Base-by-base conservation (phyloP, 2,329 filamentous ascomycete genomes). In the Penicillium sp. region DNA sequence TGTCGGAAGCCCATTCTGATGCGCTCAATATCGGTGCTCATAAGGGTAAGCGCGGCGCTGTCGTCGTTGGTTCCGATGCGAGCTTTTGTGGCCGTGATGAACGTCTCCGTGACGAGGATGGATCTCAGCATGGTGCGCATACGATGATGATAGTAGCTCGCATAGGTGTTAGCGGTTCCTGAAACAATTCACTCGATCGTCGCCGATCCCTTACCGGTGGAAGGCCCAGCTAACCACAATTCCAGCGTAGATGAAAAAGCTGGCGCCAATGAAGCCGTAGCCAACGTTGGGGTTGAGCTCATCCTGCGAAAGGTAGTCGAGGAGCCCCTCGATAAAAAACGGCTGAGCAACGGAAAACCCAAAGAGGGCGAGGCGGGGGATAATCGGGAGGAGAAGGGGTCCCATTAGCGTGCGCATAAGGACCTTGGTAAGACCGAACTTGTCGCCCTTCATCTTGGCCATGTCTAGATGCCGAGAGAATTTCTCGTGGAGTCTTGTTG, bases 1-100 rank as follows among this genome's bases (percentile, higher is more conserved):
- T 65, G 45, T 56, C 48, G 22, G 37, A 60, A 13, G 28, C 57
- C 57, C 11, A 13, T 53, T 14, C 53, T 58, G 26, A 70, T 69
- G 11, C 63, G 60, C 33, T 80, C 79, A 13, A 83, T 74, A 74
- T n/a, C n/a, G n/a, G n/a, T n/a, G n/a, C n/a, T n/a, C n/a, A n/a
- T n/a, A n/a, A n/a, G n/a, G n/a, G n/a, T 25, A 75, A 37, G 35
- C 66, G 35, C 35, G 8, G 35, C 35, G 35, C 35, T 37, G 35
- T 37, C 35, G 35, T 37, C 35, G 35, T 37, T 37, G 35, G 35
- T 37, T 37, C 35, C 35, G 35, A 37, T 37, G 35, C 35, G 35
- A 37, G 35, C 35, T 37, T 37, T 37, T 37, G 35, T 37, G 35
- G 35, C 35, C 35, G 35, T 37, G 35, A 37, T 37, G 35, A 37